Percentiles rank a stretch among this genome's conserved stretches.
phyloP scores from a whole-genome alignment of 2,329 filamentous ascomycete species.

The Alternaria dauci region DNA sequence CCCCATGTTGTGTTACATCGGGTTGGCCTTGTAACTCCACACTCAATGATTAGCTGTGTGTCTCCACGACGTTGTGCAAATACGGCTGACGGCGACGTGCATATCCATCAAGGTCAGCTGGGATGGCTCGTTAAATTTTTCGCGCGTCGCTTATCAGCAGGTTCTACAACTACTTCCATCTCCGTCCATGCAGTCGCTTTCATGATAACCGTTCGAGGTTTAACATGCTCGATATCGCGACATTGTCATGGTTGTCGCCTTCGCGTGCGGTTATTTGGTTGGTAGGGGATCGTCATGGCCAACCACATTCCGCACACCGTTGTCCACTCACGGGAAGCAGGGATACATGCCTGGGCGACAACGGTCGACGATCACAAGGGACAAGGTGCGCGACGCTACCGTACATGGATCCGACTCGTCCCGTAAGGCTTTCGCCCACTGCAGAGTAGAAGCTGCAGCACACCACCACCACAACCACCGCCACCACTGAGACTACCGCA shows the following conservation, averaged over 20 bases:
- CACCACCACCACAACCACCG: conserved; percentile 21
- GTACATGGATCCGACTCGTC: conserved; percentile 45
- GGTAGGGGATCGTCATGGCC: background rate
- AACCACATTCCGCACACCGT: conserved; percentile 22
- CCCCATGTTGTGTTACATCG: conserved; percentile 24
- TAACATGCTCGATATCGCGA: background rate
- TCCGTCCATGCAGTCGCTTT: conserved; percentile 6
- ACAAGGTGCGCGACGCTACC: conserved; percentile 39
- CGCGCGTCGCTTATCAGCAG: conserved; percentile 12
- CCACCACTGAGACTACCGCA: conserved; percentile 20
- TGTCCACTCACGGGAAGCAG: conserved; percentile 40
- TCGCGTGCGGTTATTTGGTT: conserved; percentile 16
- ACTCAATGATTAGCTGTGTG: conserved; percentile 16
- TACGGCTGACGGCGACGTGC: conserved; percentile 41
- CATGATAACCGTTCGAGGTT: conserved; percentile 8
- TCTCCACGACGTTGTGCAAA: conserved; percentile 26
- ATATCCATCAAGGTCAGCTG: conserved; percentile 42
- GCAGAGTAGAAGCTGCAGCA: conserved; percentile 25
- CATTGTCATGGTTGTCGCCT: conserved; percentile 6
- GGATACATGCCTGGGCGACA: conserved; percentile 38
- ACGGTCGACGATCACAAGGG: conserved; percentile 45
- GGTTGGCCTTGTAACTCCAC: conserved; percentile 27
- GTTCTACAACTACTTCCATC: conserved; percentile 26
- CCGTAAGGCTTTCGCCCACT: conserved; percentile 30
- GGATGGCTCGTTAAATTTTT: conserved; percentile 21